Evolutionary conservation across 805 yeast species (phyloP), one percentile per base, ranked within the genome.

Genomic region (Maudiozyma saulgeensis): DNA sequence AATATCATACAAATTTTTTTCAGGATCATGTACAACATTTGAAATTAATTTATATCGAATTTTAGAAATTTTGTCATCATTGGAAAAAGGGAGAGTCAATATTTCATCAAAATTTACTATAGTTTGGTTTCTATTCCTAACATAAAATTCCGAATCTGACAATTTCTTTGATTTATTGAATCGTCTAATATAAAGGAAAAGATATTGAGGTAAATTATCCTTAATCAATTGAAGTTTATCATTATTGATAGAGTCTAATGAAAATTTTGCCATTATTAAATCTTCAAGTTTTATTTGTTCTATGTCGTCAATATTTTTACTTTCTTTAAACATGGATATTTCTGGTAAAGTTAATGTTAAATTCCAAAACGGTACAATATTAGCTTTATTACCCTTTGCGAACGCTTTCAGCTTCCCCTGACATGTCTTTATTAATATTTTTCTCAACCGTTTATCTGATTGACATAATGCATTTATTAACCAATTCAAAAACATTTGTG

Each of bases 291-390:
- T 59, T 1, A 77, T 69, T 56, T 83, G 87, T 2, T 83, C 81
- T 9, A 81, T 69, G 34, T 71, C 70, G 39, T 73, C 70, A 7
- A 65, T 68, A 7, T 71, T 70, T 2, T 62, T 54, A 8, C 75
- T 78, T 53, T 76, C 79, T 52, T 73, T 73, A 58, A 82, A 80
- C 9, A 81, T 55, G 0, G 89, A 79, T 9, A 63, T 62, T 0
- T 76, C 69, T 0, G 93, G 91, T 18, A 83, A 62, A 45, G 76
- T 80, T n/a, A 87, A 60, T 0, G 82, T 66, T 12, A 87, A 57
- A 34, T 51, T 49, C 67, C 65, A 63, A 46, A 62, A 48, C 57
- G 56, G 55, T 1, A 53, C 35, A 2, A 32, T 5, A 18, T 35
- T 28, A 18, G 11, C 11, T 13, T 37, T 37, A 6, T 37, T 38